Evolutionary conservation across 2,329 filamentous ascomycete species (phyloP).

Genomic region (Ilyonectria sp.): DNA sequence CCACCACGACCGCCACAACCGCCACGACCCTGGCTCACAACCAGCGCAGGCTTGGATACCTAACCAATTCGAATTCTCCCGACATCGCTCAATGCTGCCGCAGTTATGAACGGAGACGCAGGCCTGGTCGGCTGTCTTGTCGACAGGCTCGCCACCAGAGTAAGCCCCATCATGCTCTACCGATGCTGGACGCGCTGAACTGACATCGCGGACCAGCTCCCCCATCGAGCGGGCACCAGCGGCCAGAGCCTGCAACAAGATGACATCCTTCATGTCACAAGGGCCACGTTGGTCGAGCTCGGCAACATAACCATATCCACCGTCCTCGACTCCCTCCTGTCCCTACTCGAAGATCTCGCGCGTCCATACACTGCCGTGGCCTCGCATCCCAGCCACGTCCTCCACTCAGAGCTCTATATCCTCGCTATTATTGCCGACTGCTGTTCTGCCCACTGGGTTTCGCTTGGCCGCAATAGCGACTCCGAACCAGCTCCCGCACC

Average conservation of each 20-base stretch:
- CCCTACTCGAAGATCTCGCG: conserved; percentile 71
- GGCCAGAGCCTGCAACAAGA: conserved; percentile 72
- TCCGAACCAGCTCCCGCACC: conserved; percentile 45
- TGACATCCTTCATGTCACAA: conserved; percentile 73
- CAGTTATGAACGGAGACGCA: conserved; percentile 71
- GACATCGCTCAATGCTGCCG: conserved; percentile 43
- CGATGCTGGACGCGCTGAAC: conserved; percentile 25
- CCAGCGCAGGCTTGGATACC: conserved; percentile 15
- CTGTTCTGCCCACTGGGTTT: conserved; percentile 73
- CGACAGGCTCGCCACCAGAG: conserved; percentile 74
- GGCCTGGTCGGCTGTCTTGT: conserved; percentile 74
- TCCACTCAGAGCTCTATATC: conserved; percentile 77
- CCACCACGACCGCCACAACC: conserved; percentile 13
- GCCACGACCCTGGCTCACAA: conserved; percentile 19
- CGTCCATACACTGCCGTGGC: conserved; percentile 67
- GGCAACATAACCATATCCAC: conserved; percentile 67
- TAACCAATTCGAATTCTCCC: conserved; percentile 33
- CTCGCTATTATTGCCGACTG: conserved; percentile 76
- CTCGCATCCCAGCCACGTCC: conserved; percentile 71
- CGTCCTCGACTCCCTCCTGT: conserved; percentile 71
- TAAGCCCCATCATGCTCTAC: conserved; percentile 53
- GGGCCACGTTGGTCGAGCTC: conserved; percentile 73
- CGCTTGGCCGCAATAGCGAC: conserved; percentile 53
- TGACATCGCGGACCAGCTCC: conserved; percentile 68
- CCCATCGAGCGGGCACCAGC: conserved; percentile 73